phyloP scores from a whole-genome alignment of 108 stramenopile genomes.

The Pseudonitzschia delicatissima region DNA sequence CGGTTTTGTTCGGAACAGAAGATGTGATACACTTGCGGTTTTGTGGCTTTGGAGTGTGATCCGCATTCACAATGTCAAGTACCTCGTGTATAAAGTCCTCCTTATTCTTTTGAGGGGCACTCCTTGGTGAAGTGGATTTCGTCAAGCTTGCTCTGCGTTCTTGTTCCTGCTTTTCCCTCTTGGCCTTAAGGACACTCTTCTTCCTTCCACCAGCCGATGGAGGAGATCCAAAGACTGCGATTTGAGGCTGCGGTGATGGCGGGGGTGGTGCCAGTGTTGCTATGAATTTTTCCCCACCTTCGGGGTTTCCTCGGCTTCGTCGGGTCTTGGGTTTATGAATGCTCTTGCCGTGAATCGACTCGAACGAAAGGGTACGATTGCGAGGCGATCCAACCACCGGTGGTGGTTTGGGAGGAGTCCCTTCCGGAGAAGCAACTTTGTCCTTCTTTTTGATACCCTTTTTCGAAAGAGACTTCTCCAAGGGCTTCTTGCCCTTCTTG shows the following conservation, averaged over 20 bases:
- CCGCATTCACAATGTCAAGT: neutral
- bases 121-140: neutral
- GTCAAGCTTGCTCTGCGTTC: neutral
- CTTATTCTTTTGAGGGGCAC: neutral
- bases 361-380: constrained; percentile 8
- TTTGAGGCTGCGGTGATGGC: too few species aligned
- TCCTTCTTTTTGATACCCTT: too few species aligned
- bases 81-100: neutral
- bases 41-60: too few species aligned
- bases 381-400: too few species aligned
- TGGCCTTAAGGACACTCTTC: neutral
- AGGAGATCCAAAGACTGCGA: neutral
- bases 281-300: neutral
- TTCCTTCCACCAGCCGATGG: neutral
- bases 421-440: too few species aligned
- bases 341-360: neutral
- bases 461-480: too few species aligned
- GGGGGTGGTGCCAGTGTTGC: neutral
- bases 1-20: neutral
- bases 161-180: neutral
- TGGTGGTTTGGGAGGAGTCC: too few species aligned
- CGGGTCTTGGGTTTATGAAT: neutral
- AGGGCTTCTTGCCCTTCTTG: neutral
- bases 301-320: neutral
- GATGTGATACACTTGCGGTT: too few species aligned